A percentile compares a stretch with the other conserved stretches of the same genome.
These are phyloP conservation scores for Trametes polyzona DNA, from an alignment of 1,284 basidiomycete species.

Conservation along the genomic window DNA sequence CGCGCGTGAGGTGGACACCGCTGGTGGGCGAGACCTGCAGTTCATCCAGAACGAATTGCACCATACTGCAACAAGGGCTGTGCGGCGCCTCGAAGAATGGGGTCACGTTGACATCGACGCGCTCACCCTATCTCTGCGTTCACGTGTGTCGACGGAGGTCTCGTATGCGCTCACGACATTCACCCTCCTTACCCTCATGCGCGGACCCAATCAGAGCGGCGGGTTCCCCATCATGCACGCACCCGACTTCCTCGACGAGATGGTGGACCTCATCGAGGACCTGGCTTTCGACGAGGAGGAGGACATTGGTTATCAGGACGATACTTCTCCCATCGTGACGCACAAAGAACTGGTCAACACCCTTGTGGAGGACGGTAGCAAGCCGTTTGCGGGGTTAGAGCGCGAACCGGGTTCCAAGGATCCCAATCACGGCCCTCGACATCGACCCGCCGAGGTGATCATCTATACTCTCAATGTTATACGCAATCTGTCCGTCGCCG, in stretches of 20 bases:
- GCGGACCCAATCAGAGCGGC: conserved; percentile 54
- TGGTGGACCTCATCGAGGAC: conserved; percentile 88
- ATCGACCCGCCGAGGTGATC: conserved; percentile 71
- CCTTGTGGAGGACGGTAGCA: conserved; percentile 58
- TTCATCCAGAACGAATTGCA: conserved; percentile 68
- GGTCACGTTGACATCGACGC: conserved; percentile 89
- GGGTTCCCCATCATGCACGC: conserved; percentile 81
- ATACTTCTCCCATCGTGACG: conserved; percentile 49
- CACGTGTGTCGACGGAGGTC: conserved; percentile 81
- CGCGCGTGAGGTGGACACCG: conserved; percentile 74
- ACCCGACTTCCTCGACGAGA: conserved; percentile 84
- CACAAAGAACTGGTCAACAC: conserved; percentile 66
- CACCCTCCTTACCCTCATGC: conserved; percentile 82
- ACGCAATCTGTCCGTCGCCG: conserved; percentile 78
- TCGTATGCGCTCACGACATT: conserved; percentile 91
- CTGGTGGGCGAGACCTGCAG: conserved; percentile 85
- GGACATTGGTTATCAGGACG: conserved; percentile 40
- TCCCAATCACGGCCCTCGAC: conserved; percentile 51
- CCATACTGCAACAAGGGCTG: conserved; percentile 52
- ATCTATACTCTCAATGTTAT: conserved; percentile 81
- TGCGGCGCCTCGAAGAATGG: conserved; percentile 79
- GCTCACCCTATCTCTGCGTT: conserved; percentile 88
- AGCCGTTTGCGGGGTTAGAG: conserved; percentile 61
- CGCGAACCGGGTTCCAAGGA: conserved; percentile 52
- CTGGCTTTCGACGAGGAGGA: conserved; percentile 68